A percentile compares a stretch with the other conserved stretches of the same genome.
Conservation (phyloP, 345 rosid genomes). For the Syzygium jambos region DNA sequence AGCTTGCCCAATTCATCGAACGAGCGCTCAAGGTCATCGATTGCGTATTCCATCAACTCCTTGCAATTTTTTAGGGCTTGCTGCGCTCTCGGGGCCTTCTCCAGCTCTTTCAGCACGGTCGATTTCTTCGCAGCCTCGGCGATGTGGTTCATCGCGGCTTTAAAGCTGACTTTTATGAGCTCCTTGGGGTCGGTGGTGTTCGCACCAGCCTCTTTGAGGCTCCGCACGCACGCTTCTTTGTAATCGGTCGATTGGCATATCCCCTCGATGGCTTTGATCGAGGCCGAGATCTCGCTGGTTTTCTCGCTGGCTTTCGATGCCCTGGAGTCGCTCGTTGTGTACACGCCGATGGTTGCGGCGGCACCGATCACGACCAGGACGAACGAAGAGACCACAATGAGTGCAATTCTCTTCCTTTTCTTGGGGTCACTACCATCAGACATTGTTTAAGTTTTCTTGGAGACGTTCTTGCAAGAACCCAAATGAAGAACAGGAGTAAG, state of each 20-base stretch:
- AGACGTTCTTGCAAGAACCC: not conserved
- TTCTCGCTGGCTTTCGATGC: not conserved
- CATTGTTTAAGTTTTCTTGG: not conserved
- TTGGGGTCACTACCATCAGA: not conserved
- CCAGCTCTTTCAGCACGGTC: constrained; percentile 23
- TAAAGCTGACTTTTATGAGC: constrained; percentile 41
- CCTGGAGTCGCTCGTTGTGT: not conserved
- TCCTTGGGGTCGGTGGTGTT: constrained; percentile 51
- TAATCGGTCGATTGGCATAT: constrained; percentile 61
- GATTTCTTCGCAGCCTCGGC: constrained; percentile 38
- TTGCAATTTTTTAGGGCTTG: constrained; percentile 49
- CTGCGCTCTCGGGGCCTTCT: constrained; percentile 42
- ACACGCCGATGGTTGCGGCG: constrained; percentile 16
- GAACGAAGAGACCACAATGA: constrained; percentile 21
- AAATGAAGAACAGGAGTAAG: not conserved
- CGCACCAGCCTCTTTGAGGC: constrained; percentile 20
- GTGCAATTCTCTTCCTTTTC: constrained; percentile 12
- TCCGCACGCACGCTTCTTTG: constrained; percentile 37
- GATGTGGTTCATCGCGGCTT: constrained; percentile 26
- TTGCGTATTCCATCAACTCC: constrained; percentile 48
- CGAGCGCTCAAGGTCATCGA: constrained; percentile 38
- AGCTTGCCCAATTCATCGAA: constrained; percentile 22
- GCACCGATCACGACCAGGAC: constrained; percentile 25
- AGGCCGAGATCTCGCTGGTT: constrained; percentile 14
- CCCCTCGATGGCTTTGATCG: constrained; percentile 47